Conservation (phyloP, 2,329 filamentous ascomycete species). For the Scytalidium lignicola region DNA sequence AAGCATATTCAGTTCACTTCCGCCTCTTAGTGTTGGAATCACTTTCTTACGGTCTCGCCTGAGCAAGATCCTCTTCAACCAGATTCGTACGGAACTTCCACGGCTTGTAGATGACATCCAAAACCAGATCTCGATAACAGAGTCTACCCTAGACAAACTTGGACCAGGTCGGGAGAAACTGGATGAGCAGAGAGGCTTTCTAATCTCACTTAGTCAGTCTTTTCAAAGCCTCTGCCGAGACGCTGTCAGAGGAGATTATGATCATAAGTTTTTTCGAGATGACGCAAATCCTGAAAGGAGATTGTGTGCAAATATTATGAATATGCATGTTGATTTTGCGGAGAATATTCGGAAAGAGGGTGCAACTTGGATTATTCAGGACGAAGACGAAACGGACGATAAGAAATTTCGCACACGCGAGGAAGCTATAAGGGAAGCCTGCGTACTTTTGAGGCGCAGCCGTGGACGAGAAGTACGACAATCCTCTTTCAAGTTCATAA, state of each 20-base stretch:
- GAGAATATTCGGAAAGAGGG: neutral
- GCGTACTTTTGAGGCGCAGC: constrained; percentile 10
- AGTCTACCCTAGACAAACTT: constrained; percentile 1
- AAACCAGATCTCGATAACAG: neutral
- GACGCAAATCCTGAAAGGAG: constrained; percentile 6
- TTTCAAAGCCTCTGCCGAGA: constrained; percentile 5
- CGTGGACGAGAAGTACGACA: constrained; percentile 12
- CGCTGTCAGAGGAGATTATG: constrained; percentile 5
- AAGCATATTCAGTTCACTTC: constrained; percentile 7
- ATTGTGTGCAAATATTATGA: constrained; percentile 8
- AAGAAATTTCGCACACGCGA: constrained; percentile 8
- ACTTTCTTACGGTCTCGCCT: constrained; percentile 6
- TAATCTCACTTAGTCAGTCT: constrained; percentile 3
- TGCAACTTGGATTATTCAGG: constrained; percentile 7
- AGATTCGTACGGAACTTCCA: constrained; percentile 5
- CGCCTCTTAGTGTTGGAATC: constrained; percentile 5
- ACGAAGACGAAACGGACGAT: neutral
- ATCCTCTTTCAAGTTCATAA: neutral
- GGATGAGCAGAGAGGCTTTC: constrained; percentile 1
- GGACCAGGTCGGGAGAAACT: neutral
- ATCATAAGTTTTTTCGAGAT: constrained; percentile 2
- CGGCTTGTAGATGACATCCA: constrained; percentile 6
- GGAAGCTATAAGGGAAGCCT: constrained; percentile 11
- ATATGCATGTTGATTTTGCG: constrained; percentile 10
- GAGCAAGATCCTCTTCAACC: constrained; percentile 6